Conservation (phyloP, 2,329 filamentous ascomycete species). For the Pseudogymnoascus sp. region DNA sequence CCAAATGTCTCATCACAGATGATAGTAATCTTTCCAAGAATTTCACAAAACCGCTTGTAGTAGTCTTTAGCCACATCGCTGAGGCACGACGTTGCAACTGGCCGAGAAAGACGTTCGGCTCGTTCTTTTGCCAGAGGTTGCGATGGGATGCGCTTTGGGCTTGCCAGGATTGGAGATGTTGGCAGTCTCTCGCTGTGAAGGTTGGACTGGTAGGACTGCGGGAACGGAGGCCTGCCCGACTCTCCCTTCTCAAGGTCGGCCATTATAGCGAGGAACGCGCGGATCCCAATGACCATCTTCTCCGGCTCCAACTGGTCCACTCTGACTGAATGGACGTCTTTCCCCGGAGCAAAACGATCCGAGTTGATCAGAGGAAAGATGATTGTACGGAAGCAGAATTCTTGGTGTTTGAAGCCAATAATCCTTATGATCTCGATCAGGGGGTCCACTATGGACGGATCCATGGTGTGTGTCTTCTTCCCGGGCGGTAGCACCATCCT, state of each 20-base stretch:
- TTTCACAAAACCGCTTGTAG: constrained; percentile 86
- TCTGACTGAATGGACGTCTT: constrained; percentile 58
- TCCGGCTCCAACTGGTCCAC: constrained; percentile 94
- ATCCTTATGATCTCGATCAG: constrained; percentile 90
- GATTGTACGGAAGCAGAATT: constrained; percentile 83
- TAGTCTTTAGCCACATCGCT: constrained; percentile 73
- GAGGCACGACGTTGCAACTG: constrained; percentile 53
- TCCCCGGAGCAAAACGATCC: constrained; percentile 65
- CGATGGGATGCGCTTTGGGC: constrained; percentile 18
- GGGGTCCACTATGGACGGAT: constrained; percentile 76
- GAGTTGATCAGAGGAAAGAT: constrained; percentile 95
- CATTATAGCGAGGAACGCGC: constrained; percentile 88
- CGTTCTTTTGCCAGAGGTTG: constrained; percentile 27
- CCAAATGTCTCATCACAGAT: constrained; percentile 97
- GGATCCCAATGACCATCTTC: constrained; percentile 92
- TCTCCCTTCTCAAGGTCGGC: constrained; percentile 82
- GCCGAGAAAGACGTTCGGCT: constrained; percentile 59
- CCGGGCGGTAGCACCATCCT: constrained; percentile 73
- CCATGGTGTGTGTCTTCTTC: constrained; percentile 73
- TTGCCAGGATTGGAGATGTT: constrained; percentile 42
- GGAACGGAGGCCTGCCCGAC: constrained; percentile 71
- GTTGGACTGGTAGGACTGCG: constrained; percentile 49
- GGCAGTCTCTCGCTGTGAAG: constrained; percentile 36
- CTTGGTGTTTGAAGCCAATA: constrained; percentile 86
- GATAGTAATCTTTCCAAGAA: constrained; percentile 89